Evolutionary conservation across 2,329 filamentous ascomycete species (phyloP), one percentile per base, ranked within the genome.

Genomic region (Fonsecaea multimorphosa): DNA sequence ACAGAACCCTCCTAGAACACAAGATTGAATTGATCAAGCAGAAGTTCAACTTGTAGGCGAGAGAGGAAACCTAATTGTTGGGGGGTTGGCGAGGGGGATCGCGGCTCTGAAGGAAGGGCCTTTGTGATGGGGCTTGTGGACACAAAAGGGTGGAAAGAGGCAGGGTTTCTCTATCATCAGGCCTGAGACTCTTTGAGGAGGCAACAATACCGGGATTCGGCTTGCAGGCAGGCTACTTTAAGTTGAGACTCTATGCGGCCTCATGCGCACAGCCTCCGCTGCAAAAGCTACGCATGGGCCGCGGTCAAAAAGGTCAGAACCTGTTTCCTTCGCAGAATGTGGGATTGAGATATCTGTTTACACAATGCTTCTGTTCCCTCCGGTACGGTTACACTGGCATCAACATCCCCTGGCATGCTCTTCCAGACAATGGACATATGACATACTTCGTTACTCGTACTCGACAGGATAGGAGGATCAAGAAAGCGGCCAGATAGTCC

Each of bases 1-100:
- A 73, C 46, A 64, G 68, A 32, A 66, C 69, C 56, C 32, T 74
- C 24, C 71, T 73, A 14, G 68, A 73, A n/a, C 68, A 70, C 58
- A 73, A 72, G 63, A 70, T 72, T 29, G 56, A 62, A 36, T 67
- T 63, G 40, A 61, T 74, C 64, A 72, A 69, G 59, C 51, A 69
- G 31, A 55, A 65, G 29, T 73, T 74, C 61, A 58, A 44, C 22
- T 27, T 65, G 36, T 49, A 44, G 29, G 12, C 40, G 31, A 11
- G n/a, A n/a, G n/a, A n/a, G n/a, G n/a, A n/a, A n/a, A n/a, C n/a
- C n/a, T n/a, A n/a, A n/a, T n/a, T n/a, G n/a, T n/a, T n/a, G n/a
- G 29, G 29, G 8, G 29, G 29, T 31, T 31, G 29, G 29, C 8
- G n/a, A 8, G 7, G 44, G 24, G 8, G n/a, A 2, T 34, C 2